Evolutionary conservation across 1,139 yeast species (phyloP), one percentile per base, ranked within the genome.

Genomic region (Protomyces inundatus): DNA sequence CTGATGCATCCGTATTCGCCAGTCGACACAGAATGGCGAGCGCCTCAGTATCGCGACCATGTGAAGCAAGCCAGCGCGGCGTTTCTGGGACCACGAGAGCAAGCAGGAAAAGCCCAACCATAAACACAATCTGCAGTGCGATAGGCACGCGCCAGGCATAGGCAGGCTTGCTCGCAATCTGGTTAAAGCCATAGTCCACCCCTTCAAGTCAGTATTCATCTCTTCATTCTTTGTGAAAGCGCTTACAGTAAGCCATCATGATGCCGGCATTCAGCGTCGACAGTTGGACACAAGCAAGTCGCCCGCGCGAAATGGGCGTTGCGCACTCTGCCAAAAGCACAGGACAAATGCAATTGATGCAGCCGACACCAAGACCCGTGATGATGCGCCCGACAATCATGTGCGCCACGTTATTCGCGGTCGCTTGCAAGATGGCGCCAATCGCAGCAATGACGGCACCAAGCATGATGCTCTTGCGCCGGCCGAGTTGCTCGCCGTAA

Each of bases 321-420:
- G 84, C 82, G 59, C 83, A 80, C 70, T 85, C 89, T 3, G 85
- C 79, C 66, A 82, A n/a, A 12, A 55, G 48, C 14, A 55, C 50
- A 14, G 60, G 60, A 10, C 48, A 16, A 30, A 35, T 45, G 33
- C 52, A 46, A 23, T 46, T 55, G 53, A 55, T 46, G 35, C 36
- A 33, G 34, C 60, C 60, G 33, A 55, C 39, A 9, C 60, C 60
- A 6, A 46, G 34, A 68, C 96, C 96, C n/a, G 90, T 82, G 53
- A 87, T 76, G 66, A 86, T 84, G 76, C 96, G 81, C 16, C 91
- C 95, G 65, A 86, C 77, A 54, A 87, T 83, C 64, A 88, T 83
- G 71, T 87, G 93, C 40, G 86, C 88, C 65, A 85, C 76, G 61
- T 76, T 75, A 72, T 80, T 81, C n/a, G 91, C 79, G 65, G 84